phyloP scores from a whole-genome alignment of 2,329 filamentous ascomycete genomes.

The Fusarium annulatum region DNA sequence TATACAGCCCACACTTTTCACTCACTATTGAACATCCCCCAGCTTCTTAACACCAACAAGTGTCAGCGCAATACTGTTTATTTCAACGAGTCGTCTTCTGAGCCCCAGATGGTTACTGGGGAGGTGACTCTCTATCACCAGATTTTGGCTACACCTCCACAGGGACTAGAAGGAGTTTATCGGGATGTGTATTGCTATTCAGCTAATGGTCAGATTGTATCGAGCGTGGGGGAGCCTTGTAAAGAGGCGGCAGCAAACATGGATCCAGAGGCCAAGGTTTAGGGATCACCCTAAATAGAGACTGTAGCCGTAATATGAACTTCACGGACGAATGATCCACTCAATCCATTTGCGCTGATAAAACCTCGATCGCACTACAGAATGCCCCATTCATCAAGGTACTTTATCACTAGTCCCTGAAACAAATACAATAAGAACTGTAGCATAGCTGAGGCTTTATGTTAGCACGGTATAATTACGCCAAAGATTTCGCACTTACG shows the following conservation, averaged over 20 bases:
- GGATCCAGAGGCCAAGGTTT: slow-evolving; percentile 9
- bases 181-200: slow-evolving; percentile 15
- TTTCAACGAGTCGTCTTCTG: slow-evolving; percentile 8
- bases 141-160: not conserved
- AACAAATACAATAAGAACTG: slow-evolving; percentile 9
- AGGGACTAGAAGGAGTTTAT: slow-evolving; percentile 9
- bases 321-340: no score
- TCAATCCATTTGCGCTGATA: not conserved
- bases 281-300: not conserved
- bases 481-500: not conserved
- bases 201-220: slow-evolving; percentile 7
- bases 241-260: slow-evolving; percentile 4
- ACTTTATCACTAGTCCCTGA: not conserved
- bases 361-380: not conserved
- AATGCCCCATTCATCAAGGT: not conserved
- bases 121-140: slow-evolving; percentile 18
- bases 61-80: slow-evolving; percentile 21
- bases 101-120: slow-evolving; percentile 8
- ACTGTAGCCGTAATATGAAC: no score
- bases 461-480: accelerated
- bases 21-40: slow-evolving; percentile 5
- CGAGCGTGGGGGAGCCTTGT: slow-evolving; percentile 3
- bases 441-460: not conserved
- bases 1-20: slow-evolving; percentile 15
- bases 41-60: slow-evolving; percentile 12